A percentile compares a stretch with the other conserved stretches of the same genome.
Conservation (phyloP, 768 basidiomycete genomes). For the Leccinum longicurvipes region DNA sequence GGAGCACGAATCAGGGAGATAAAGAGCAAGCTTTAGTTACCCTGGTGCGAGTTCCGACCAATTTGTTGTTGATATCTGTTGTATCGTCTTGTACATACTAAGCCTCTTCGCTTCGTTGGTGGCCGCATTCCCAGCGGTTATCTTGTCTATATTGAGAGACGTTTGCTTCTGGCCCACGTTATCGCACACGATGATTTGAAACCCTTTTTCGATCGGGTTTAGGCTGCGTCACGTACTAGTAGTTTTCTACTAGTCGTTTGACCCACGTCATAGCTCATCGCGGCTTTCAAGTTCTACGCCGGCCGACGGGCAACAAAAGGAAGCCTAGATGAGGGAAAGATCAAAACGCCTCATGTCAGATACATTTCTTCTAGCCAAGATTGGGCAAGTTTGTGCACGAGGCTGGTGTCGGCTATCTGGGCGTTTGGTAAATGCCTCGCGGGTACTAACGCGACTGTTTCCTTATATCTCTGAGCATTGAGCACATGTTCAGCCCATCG, state of each 20-base stretch:
- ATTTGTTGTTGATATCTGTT: not conserved
- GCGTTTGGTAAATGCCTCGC: constrained; percentile 10
- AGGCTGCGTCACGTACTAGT: not conserved
- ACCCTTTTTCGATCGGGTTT: not conserved
- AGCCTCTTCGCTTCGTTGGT: not conserved
- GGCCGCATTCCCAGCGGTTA: not conserved
- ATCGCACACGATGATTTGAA: not conserved
- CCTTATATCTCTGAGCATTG: not conserved
- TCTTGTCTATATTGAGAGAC: not conserved
- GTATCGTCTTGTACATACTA: not conserved
- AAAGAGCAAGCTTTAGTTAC: constrained; percentile 37
- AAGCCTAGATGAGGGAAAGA: constrained; percentile 11
- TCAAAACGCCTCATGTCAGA: constrained; percentile 9
- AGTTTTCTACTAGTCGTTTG: not conserved
- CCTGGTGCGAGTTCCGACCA: not conserved
- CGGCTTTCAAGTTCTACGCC: not conserved
- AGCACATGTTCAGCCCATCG: constrained; percentile 11
- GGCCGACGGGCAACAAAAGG: constrained; percentile 17
- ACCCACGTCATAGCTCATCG: not conserved
- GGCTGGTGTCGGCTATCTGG: not conserved
- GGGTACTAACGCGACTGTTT: not conserved
- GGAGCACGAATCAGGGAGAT: constrained; percentile 39
- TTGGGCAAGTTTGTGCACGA: not conserved
- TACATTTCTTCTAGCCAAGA: constrained; percentile 5
- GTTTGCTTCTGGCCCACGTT: not conserved